These are phyloP conservation scores for Helichrysum umbraculigerum DNA, from an alignment of 129 eudicot species.

Conservation along the genomic window DNA sequence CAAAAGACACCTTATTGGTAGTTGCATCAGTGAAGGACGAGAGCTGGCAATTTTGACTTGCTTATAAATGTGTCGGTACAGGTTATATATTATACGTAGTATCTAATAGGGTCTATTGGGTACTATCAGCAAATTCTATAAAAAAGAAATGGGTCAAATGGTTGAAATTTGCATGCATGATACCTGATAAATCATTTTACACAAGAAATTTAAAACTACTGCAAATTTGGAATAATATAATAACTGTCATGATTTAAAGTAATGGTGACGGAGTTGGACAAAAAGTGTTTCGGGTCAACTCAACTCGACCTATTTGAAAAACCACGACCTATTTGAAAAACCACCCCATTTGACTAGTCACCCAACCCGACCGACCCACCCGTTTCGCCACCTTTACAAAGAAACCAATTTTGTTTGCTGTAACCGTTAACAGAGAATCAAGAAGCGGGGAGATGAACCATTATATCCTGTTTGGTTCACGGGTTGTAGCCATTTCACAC, in stretches of 20 bases:
- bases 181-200: neutral
- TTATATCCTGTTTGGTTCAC: constrained; percentile 2
- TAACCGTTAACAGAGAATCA: neutral
- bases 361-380: neutral
- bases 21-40: neutral
- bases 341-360: neutral
- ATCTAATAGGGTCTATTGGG: neutral
- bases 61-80: neutral
- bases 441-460: constrained; percentile 6
- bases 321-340: neutral
- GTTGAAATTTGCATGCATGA: neutral
- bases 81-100: neutral
- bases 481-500: neutral
- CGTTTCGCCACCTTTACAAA: neutral
- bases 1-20: neutral
- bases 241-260: too few species aligned
- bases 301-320: neutral
- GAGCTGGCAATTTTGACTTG: neutral
- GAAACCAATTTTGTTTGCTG: neutral
- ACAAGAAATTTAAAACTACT: neutral
- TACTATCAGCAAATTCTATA: neutral
- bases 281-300: neutral
- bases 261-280: neutral
- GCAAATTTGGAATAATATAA: too few species aligned
- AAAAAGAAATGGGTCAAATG: neutral